Evolutionary conservation across 2,329 filamentous ascomycete species (phyloP).

Genomic region (Monilinia fructigena): DNA sequence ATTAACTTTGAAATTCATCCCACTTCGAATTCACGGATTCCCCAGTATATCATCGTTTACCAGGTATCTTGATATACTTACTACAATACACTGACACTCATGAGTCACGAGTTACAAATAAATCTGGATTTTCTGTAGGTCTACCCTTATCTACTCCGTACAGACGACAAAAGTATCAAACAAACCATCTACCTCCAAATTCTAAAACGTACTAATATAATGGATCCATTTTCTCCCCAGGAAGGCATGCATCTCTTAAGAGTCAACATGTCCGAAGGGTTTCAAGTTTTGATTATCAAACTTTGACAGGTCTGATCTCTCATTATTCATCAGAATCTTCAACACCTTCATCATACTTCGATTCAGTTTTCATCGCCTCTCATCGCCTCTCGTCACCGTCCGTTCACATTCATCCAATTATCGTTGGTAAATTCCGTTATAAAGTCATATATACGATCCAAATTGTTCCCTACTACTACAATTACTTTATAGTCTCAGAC

Average conservation of each 20-base stretch:
- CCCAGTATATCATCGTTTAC: no score
- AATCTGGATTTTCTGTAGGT: no score
- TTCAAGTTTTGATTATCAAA: background rate
- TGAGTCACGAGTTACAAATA: no score
- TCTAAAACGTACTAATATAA: background rate
- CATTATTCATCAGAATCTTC: no score
- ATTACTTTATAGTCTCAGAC: background rate
- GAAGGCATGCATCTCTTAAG: background rate
- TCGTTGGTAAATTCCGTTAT: no score
- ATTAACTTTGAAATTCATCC: background rate
- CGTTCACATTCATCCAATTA: no score
- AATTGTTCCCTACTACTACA: no score
- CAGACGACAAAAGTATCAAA: background rate
- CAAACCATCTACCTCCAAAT: background rate
- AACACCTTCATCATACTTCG: no score
- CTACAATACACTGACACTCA: no score
- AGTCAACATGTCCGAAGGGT: background rate
- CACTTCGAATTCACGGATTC: no score
- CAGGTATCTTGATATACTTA: no score
- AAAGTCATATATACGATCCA: background rate
- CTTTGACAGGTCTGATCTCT: slow-evolving; percentile 13
- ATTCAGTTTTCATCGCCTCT: no score
- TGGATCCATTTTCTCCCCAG: background rate
- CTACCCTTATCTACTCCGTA: background rate
- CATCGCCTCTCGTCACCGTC: background rate